phyloP scores from a whole-genome alignment of 1,284 basidiomycete genomes.

The Microbotryum lychnidis-dioicae region DNA sequence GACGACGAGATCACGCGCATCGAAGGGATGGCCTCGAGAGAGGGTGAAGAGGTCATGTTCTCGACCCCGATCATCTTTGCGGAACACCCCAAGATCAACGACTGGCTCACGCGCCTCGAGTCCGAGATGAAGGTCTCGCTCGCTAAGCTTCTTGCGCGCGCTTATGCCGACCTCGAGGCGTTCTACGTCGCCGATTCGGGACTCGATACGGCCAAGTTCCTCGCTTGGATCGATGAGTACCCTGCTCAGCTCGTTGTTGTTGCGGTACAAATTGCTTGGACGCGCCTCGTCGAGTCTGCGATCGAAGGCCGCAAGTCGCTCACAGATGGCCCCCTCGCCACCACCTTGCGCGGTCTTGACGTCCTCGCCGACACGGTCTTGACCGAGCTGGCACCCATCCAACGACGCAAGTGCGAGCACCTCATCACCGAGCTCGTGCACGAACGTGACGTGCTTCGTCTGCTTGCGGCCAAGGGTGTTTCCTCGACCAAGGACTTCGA shows the following conservation, averaged over 20 bases:
- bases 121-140: slow-evolving; percentile 89
- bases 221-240: slow-evolving; percentile 84
- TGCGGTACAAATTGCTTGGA: slow-evolving; percentile 92
- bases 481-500: slow-evolving; percentile 64
- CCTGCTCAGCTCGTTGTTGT: slow-evolving; percentile 94
- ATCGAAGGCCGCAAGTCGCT: slow-evolving; percentile 54
- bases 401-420: slow-evolving; percentile 94
- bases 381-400: slow-evolving; percentile 75
- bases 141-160: slow-evolving; percentile 67
- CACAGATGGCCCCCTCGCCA: slow-evolving; percentile 57
- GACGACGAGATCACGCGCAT: slow-evolving; percentile 77
- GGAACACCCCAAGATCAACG: slow-evolving; percentile 95
- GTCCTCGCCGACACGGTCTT: slow-evolving; percentile 91
- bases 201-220: slow-evolving; percentile 56
- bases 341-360: slow-evolving; percentile 75
- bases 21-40: slow-evolving; percentile 81
- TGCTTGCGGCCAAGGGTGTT: slow-evolving; percentile 62
- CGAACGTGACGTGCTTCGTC: slow-evolving; percentile 85
- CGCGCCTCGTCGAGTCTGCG: slow-evolving; percentile 67
- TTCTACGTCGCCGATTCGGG: slow-evolving; percentile 60
- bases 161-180: slow-evolving; percentile 65
- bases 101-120: slow-evolving; percentile 92
- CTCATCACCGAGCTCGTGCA: slow-evolving; percentile 98
- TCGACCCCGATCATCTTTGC: slow-evolving; percentile 74
- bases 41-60: slow-evolving; percentile 88